Evolutionary conservation across 257 asterid species (phyloP).

Genomic region (Echites panduratus): DNA sequence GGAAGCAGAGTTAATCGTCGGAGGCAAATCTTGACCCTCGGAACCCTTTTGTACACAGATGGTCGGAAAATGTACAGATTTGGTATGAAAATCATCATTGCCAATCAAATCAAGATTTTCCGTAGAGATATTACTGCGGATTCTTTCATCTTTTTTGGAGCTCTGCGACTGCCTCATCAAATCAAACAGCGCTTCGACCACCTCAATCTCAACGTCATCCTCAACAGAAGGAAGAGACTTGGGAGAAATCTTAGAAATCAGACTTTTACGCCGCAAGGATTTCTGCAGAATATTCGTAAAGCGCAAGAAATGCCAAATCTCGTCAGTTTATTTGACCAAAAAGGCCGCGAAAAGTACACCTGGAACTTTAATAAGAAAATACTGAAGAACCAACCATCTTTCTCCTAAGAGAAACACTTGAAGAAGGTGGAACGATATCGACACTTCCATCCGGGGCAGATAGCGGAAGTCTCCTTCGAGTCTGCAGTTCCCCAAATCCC

Average conservation of each 20-base stretch:
- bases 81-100: background rate
- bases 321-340: conserved; percentile 8
- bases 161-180: conserved; percentile 52
- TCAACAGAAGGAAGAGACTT: conserved; percentile 27
- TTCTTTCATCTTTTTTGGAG: conserved; percentile 7
- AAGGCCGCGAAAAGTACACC: background rate
- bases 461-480: conserved; percentile 29
- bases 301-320: conserved; percentile 4
- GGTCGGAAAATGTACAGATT: background rate
- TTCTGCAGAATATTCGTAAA: conserved; percentile 32
- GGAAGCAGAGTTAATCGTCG: background rate
- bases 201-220: conserved; percentile 66
- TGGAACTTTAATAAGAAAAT: background rate
- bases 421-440: conserved; percentile 25
- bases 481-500: conserved; percentile 28
- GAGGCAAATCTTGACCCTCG: conserved; percentile 6
- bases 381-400: conserved; percentile 32
- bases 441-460: conserved; percentile 22
- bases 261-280: conserved; percentile 26
- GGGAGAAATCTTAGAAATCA: conserved; percentile 15
- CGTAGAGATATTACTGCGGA: background rate
- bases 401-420: conserved; percentile 38
- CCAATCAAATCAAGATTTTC: background rate
- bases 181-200: conserved; percentile 69
- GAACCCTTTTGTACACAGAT: background rate